Percentiles rank a stretch among this genome's conserved stretches.
Evolutionary conservation across 2,329 filamentous ascomycete species (phyloP).

Genomic region (Sporothrix pseudoabietina): DNA sequence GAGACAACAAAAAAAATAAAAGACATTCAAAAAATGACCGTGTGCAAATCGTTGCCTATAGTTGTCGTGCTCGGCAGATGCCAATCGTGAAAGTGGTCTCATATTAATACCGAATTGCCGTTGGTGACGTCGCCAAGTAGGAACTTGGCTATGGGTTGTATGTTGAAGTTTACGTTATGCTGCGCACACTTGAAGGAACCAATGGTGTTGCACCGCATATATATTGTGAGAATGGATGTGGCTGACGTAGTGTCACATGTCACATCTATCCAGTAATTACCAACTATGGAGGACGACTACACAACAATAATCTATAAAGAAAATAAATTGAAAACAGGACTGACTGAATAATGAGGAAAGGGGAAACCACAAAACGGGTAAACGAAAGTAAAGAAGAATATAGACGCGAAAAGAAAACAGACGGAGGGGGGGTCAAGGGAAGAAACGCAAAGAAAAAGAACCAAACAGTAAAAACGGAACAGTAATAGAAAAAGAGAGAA

Average conservation of each 20-base stretch:
- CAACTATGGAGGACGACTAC: background rate
- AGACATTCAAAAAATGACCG: constrained; percentile 10
- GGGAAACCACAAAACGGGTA: background rate
- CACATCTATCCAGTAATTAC: background rate
- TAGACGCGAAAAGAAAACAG: background rate
- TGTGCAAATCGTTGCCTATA: background rate
- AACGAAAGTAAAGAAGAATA: background rate
- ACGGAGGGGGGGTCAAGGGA: background rate
- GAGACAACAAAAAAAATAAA: constrained; percentile 23
- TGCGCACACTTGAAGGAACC: background rate
- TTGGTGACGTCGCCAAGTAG: too few species aligned
- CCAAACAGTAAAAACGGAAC: background rate
- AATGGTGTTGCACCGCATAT: background rate
- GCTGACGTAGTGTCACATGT: background rate
- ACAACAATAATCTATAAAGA: background rate
- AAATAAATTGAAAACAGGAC: background rate
- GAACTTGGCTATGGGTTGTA: too few species aligned
- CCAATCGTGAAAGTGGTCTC: background rate
- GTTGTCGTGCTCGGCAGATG: background rate
- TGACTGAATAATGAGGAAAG: background rate
- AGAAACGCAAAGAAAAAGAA: background rate
- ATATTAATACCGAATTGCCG: background rate
- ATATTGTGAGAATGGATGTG: background rate
- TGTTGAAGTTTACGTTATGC: too few species aligned
- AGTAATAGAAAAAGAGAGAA: background rate